phyloP scores from a whole-genome alignment of 2,329 filamentous ascomycete genomes.

The Tetracladium maxilliforme region DNA sequence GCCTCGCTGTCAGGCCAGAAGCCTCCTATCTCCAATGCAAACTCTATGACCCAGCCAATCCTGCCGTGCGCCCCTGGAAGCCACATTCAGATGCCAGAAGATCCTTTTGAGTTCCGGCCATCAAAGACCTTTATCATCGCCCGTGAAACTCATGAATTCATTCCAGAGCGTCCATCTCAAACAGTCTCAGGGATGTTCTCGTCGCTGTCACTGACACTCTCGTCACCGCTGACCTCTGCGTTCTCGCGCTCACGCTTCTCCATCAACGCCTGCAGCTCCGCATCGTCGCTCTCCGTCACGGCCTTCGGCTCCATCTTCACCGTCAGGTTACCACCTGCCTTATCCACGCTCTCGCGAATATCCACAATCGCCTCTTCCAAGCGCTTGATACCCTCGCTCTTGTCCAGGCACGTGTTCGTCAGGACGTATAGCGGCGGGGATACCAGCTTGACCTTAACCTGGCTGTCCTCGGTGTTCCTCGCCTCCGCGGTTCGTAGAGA shows the following conservation, averaged over 20 bases:
- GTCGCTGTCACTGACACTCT: slow-evolving; percentile 90
- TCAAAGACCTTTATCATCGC: too few species aligned
- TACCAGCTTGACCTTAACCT: slow-evolving; percentile 98
- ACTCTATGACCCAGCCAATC: too few species aligned
- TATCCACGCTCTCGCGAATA: slow-evolving; percentile 68
- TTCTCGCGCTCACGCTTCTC: slow-evolving; percentile 98
- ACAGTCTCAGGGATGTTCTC: too few species aligned
- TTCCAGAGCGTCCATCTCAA: too few species aligned
- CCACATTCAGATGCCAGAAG: too few species aligned
- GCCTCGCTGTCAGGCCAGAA: too few species aligned
- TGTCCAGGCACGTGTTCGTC: slow-evolving; percentile 91
- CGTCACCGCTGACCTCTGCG: slow-evolving; percentile 92
- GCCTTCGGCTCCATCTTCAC: slow-evolving; percentile 99
- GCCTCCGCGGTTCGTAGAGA: slow-evolving; percentile 85
- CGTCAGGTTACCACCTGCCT: slow-evolving; percentile 62
- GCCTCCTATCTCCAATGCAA: too few species aligned
- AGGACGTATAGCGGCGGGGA: slow-evolving; percentile 93
- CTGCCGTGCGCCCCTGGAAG: too few species aligned
- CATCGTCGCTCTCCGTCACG: slow-evolving; percentile 96
- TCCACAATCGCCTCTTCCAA: slow-evolving; percentile 83
- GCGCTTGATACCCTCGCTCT: slow-evolving; percentile 67
- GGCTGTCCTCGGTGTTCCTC: slow-evolving; percentile 79
- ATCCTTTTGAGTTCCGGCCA: too few species aligned
- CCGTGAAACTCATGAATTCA: too few species aligned
- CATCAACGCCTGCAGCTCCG: slow-evolving; percentile 93